Evolutionary conservation across 352 stramenopile species (phyloP), one percentile per base, ranked within the genome.

Genomic region (Phytophthora sansomeana): DNA sequence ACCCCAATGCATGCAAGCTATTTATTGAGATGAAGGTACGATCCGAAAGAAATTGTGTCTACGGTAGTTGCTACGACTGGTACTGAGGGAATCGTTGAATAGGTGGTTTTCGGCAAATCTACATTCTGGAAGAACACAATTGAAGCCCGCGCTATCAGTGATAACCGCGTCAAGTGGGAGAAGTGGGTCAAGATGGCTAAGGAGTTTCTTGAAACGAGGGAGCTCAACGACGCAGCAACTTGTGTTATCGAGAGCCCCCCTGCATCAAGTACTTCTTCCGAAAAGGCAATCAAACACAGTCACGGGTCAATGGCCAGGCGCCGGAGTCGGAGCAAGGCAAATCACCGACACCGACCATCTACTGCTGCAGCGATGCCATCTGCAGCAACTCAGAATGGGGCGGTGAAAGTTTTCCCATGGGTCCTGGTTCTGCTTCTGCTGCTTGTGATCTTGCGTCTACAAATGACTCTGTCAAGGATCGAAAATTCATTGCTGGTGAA

Each of bases 121-220:
- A 96, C 88, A 29, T 85, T 96, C 54, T 96, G 88, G 88, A 90
- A 87, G 47, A 81, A 87, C 26, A 82, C 80, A 58, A 96, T 96
- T 60, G 83, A 95, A 54, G 60, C 81, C 9, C 80, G 86, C 17
- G 86, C 86, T 51, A 82, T 90, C 14, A 74, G 75, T 26, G 88
- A 96, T 54, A 93, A 92, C 66, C 86, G 83, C 51, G 55, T 53
- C 11, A 94, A 94, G 69, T 91, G 83, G 78, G 47, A 83, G 28
- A 67, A 84, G 30, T 96, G 88, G 88, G 71, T 89, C 19, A 42
- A 67, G 1, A 78, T 90, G 69, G 88, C 88, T 8, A 88, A 89
- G 52, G 53, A 80, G 7, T 80, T 86, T 53, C 46, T 94, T 10
- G 36, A 58, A 9, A 58, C 52, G 17, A 65, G 52, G 13, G 29